These are phyloP conservation scores for Xylaria scruposa DNA, from an alignment of 495 filamentous ascomycete species.

Conservation along the genomic window DNA sequence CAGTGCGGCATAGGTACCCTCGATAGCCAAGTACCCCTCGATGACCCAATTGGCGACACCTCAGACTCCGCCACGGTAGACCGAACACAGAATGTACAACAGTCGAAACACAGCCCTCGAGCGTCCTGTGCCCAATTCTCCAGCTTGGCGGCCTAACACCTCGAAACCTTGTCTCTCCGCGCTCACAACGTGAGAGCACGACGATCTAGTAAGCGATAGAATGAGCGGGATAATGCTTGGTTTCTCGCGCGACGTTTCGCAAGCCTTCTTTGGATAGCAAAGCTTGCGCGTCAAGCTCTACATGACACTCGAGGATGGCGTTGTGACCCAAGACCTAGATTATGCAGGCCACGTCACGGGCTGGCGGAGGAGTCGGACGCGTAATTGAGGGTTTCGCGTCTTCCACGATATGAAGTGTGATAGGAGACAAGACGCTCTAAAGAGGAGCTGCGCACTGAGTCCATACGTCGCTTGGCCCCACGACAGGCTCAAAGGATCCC, in stretches of 20 bases:
- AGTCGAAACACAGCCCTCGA: not conserved
- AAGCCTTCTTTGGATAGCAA: not conserved
- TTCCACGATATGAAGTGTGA: not conserved
- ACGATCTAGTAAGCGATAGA: not conserved
- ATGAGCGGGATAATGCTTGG: not conserved
- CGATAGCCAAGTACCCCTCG: not conserved
- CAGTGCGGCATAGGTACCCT: not conserved
- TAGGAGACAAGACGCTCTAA: not conserved
- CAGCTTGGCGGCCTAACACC: not conserved
- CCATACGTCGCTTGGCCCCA: not conserved
- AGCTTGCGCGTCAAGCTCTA: not conserved
- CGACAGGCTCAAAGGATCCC: not conserved
- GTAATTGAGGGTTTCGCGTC: not conserved
- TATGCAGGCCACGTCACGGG: not conserved
- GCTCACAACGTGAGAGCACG: not conserved
- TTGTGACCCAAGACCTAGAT: not conserved
- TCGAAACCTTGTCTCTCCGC: not conserved
- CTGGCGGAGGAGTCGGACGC: not conserved
- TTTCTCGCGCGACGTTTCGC: not conserved
- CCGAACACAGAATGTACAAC: not conserved
- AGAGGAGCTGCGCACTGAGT: too few relatives aligned
- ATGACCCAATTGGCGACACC: not conserved
- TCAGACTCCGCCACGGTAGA: not conserved
- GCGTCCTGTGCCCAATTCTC: too few relatives aligned
- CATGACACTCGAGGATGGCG: not conserved